phyloP scores from a whole-genome alignment of 1,139 yeast species.

The Suhomyces bribrorum region DNA sequence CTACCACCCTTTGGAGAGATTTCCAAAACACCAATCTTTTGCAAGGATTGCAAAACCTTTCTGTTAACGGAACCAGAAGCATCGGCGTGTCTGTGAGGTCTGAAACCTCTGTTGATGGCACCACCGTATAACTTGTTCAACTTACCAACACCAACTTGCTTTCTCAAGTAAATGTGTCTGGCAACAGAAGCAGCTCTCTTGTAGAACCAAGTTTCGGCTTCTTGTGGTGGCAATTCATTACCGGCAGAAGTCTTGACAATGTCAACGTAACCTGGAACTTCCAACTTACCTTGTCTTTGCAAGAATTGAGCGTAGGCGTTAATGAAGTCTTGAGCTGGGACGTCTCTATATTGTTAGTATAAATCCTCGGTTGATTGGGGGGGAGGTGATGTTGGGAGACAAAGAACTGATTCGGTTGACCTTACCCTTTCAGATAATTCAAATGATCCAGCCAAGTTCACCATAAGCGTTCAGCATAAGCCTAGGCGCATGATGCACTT shows the following conservation, averaged over 20 bases:
- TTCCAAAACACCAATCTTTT: slow-evolving; percentile 97
- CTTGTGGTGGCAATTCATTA: slow-evolving; percentile 99
- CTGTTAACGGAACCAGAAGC: slow-evolving; percentile 99
- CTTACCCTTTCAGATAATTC: slow-evolving; percentile 1
- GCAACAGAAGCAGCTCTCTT: slow-evolving; percentile 99
- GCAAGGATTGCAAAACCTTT: slow-evolving; percentile 96
- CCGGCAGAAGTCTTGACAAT: slow-evolving; percentile 98
- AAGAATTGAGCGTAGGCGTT: slow-evolving; percentile 99
- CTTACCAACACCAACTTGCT: slow-evolving; percentile 99
- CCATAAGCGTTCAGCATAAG: slow-evolving; percentile 3
- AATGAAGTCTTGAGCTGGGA: slow-evolving; percentile 99
- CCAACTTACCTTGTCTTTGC: slow-evolving; percentile 99
- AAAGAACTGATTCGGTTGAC: neutral
- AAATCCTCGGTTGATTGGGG: too few species aligned
- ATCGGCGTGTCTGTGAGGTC: slow-evolving; percentile 98
- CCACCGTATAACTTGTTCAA: slow-evolving; percentile 99
- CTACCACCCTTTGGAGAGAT: slow-evolving; percentile 98
- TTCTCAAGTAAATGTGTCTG: slow-evolving; percentile 99
- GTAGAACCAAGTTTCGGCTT: slow-evolving; percentile 99
- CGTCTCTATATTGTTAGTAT: slow-evolving; percentile 76
- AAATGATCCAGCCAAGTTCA: neutral
- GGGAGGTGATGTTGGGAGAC: neutral
- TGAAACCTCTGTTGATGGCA: slow-evolving; percentile 98
- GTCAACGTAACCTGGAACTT: slow-evolving; percentile 99
- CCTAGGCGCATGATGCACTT: slow-evolving; percentile 12